phyloP scores from a whole-genome alignment of 2,329 filamentous ascomycete genomes.

The Hymenoscyphus fraxineus region DNA sequence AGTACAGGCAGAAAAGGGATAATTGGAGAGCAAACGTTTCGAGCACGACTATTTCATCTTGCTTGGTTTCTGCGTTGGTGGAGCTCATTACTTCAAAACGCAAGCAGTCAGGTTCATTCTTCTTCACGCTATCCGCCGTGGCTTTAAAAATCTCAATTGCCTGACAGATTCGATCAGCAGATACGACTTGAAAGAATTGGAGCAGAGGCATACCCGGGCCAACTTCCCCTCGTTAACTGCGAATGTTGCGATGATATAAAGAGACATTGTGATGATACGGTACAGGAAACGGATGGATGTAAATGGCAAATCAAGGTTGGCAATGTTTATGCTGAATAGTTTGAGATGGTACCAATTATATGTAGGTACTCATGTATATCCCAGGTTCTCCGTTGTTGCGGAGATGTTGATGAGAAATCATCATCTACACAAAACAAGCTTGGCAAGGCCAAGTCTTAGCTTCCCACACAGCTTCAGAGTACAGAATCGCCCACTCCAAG shows the following conservation, averaged over 20 bases:
- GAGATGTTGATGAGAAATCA: not conserved
- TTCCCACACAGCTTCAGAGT: no score
- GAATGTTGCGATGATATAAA: constrained; percentile 28
- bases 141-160: constrained; percentile 28
- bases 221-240: constrained; percentile 28
- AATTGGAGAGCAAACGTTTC: constrained; percentile 25
- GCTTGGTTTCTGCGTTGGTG: constrained; percentile 27
- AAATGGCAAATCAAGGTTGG: not conserved
- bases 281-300: not conserved
- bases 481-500: no score
- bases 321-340: not conserved
- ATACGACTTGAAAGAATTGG: not conserved
- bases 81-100: constrained; percentile 28
- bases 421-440: no score
- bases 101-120: constrained; percentile 29
- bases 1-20: not conserved
- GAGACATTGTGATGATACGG: constrained; percentile 18
- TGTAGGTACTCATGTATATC: not conserved
- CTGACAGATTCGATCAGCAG: constrained; percentile 17
- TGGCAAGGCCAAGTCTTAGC: not conserved
- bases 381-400: not conserved
- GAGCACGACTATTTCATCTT: constrained; percentile 31
- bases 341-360: not conserved
- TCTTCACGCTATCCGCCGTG: constrained; percentile 23
- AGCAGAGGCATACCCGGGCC: constrained; percentile 23